phyloP scores from a whole-genome alignment of 2,329 filamentous ascomycete species.

The Aspergillus bombycis region DNA sequence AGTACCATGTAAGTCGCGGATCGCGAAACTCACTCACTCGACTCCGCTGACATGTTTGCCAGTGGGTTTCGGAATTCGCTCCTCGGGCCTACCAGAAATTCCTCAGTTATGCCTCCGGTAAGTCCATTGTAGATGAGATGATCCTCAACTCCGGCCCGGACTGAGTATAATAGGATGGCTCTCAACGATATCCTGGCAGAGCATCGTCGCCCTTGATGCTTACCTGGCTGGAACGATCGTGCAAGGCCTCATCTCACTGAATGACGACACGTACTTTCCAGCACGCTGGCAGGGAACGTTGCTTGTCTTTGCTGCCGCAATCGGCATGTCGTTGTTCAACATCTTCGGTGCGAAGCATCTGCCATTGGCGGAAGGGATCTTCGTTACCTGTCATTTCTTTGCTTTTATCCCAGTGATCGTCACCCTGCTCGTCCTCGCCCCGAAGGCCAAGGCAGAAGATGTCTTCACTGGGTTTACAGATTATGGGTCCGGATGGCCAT shows the following conservation, averaged over 20 bases:
- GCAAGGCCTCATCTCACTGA: constrained; percentile 1
- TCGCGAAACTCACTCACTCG: neutral
- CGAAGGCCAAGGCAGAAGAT: neutral
- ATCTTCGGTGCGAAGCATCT: constrained; percentile 3
- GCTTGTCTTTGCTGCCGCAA: neutral
- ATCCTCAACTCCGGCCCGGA: neutral
- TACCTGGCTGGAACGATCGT: constrained; percentile 4
- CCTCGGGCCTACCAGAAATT: constrained; percentile 3
- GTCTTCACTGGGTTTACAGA: constrained; percentile 6
- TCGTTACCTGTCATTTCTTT: constrained; percentile 5
- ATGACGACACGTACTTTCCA: neutral
- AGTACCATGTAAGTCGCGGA: constrained; percentile 1
- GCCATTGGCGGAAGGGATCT: neutral
- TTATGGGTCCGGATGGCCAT: constrained; percentile 5
- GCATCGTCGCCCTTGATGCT: neutral
- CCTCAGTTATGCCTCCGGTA: constrained; percentile 8
- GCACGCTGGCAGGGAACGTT: constrained; percentile 5
- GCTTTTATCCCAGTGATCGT: neutral
- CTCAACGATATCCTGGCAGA: constrained; percentile 3
- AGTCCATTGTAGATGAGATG: neutral
- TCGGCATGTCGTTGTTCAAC: constrained; percentile 1
- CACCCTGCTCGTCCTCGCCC: constrained; percentile 1
- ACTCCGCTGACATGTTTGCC: neutral
- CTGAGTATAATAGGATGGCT: constrained; percentile 2
- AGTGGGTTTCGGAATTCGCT: constrained; percentile 9